Evolutionary conservation across 2,329 filamentous ascomycete genomes (phyloP), one percentile per base, ranked within the genome.

Genomic region (Colletotrichum liriopes): DNA sequence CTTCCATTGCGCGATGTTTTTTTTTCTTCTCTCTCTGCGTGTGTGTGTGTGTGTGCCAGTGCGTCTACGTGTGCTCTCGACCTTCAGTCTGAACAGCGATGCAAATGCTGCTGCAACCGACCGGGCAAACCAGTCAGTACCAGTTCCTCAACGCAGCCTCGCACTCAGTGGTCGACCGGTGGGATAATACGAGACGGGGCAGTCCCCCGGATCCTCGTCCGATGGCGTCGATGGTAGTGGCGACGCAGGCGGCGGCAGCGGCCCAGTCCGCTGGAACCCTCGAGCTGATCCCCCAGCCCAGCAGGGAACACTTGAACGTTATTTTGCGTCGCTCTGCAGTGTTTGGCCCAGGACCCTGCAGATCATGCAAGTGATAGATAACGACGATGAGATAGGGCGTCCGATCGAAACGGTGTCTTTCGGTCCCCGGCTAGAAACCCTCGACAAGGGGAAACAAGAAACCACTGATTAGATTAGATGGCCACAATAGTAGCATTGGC

Each of bases 361-460:
- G 70, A 72, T 72, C 65, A 70, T 72, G 70, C 70, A 65, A 55
- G 70, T 72, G 66, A 72, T 69, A 60, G 70, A 72, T 60, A 60
- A 65, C 65, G 41, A 39, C 56, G 29, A 32, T 41, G 65, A 32
- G 58, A 62, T 43, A 35, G 65, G 49, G 61, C 37, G 61, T 23
- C 60, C 60, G 60, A 41, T 29, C 6, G 14, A 29, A 52, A 8
- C 35, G 26, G 32, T 52, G 20, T 62, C 49, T 65, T 59, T 69
- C 61, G 67, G 68, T 23, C 54, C 41, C 35, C 49, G 26, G 41
- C 26, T 43, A 67, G 54, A 54, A 23, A 45, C n/a, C n/a, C 49
- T 60, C 16, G 56, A 51, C 55, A 20, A 39, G 29, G 61, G 32
- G 20, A 29, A 39, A 39, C 49, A 35, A 32, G 26, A 62, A 63